phyloP scores from a whole-genome alignment of 1,284 basidiomycete species.

The Farysia itapuensis region DNA sequence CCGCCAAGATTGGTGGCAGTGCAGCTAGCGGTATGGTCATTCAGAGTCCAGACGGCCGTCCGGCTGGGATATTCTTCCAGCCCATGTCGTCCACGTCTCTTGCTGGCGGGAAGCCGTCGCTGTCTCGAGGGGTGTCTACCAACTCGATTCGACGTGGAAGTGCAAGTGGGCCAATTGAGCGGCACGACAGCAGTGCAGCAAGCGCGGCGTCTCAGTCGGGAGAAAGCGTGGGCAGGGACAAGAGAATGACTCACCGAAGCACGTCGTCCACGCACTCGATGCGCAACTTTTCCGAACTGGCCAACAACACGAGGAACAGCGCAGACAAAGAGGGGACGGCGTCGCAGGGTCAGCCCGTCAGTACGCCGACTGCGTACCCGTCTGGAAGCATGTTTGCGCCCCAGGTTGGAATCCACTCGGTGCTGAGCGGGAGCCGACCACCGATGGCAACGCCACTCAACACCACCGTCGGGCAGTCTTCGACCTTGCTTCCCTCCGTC shows the following conservation, averaged over 20 bases:
- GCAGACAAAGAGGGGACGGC: neutral
- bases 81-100: slow-evolving; percentile 63
- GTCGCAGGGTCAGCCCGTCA: neutral
- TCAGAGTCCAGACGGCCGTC: slow-evolving; percentile 86
- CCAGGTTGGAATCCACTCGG: slow-evolving; percentile 43
- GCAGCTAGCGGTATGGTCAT: slow-evolving; percentile 85
- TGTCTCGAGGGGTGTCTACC: slow-evolving; percentile 18
- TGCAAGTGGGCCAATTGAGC: neutral
- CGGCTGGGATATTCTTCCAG: slow-evolving; percentile 91
- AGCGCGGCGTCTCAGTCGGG: neutral
- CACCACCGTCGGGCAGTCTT: neutral
- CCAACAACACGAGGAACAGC: neutral
- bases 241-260: slow-evolving; percentile 13
- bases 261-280: slow-evolving; percentile 1
- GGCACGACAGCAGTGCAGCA: slow-evolving; percentile 2
- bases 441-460: slow-evolving; percentile 39
- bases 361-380: slow-evolving; percentile 11
- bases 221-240: slow-evolving; percentile 5
- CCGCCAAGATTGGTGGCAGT: slow-evolving; percentile 69
- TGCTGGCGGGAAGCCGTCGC: slow-evolving; percentile 11
- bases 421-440: slow-evolving; percentile 24
- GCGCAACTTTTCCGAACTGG: neutral
- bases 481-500: neutral
- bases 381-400: slow-evolving; percentile 46
- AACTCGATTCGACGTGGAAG: slow-evolving; percentile 4